Base-by-base conservation (phyloP, 345 rosid genomes). In the Salix exigua region DNA sequence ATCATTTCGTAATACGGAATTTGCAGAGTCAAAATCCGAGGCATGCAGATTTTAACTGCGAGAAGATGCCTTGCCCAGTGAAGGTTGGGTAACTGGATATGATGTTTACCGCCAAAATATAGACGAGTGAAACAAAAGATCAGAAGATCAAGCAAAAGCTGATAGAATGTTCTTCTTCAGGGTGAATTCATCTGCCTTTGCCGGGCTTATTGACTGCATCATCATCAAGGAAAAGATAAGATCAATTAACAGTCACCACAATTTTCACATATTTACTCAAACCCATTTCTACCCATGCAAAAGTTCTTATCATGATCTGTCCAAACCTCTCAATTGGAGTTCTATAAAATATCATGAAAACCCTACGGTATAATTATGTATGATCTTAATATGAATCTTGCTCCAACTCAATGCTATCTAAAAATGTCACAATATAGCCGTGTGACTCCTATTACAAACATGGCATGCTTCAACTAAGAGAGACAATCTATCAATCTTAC, bases 131-230 rank as follows among this genome's bases (percentile, higher is more conserved):
- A 63, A 44, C 72, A 62, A 33, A 18, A 55, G 79, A 9, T 67
- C 77, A 40, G 17, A 26, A 35, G 50, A 76, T 86, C 75, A 85
- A 37, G 85, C 86, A 72, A 81, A 86, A 35, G 85, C 28, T 16
- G 84, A 75, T 19, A 94, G 84, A 78, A 95, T 87, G 70, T 91
- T 95, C 84, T 83, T 93, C 92, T 93, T 95, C 75, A 93, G 73
- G 46, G 91, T 88, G 77, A 93, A 90, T 70, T 93, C 97, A 55
- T 93, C 99, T 19, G 89, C 94, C 86, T 95, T 95, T 25, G 83
- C 87, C 31, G 94, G 84, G 85, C 96, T 94, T 78, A 96, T 88
- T 4, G 99, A 84, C 99, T 92, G 93, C 89, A 82, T 25, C 70
- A 71, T 48, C 2, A 4, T 72, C 25, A 30, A 73, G 2, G 71